These are phyloP conservation scores for Diplodia intermedia DNA, from an alignment of 2,329 filamentous ascomycete genomes.

Conservation along the genomic window DNA sequence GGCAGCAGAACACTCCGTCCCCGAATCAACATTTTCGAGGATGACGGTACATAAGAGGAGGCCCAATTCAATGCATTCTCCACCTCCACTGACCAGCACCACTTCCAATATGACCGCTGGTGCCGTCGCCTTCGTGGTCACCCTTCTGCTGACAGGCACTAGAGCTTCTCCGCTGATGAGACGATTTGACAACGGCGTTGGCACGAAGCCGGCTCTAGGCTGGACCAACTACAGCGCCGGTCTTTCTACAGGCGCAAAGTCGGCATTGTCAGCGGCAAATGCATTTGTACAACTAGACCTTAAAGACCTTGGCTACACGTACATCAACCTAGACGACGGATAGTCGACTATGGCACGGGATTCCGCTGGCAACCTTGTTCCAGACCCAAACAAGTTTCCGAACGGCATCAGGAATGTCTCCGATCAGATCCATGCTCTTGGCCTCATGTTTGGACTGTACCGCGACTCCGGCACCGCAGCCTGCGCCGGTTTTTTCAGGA, in stretches of 20 bases:
- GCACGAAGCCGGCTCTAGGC: conserved; percentile 38
- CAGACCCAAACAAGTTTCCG: conserved; percentile 48
- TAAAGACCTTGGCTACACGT: conserved; percentile 39
- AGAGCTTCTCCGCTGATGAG: conserved; percentile 14
- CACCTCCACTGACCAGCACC: neutral
- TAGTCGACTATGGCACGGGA: conserved; percentile 41
- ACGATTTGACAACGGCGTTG: conserved; percentile 36
- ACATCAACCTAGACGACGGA: conserved; percentile 47
- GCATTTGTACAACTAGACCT: conserved; percentile 33
- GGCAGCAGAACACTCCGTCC: conserved; percentile 14
- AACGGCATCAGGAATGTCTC: conserved; percentile 48
- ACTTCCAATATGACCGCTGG: neutral
- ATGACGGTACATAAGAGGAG: conserved; percentile 1
- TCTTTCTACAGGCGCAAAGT: conserved; percentile 10
- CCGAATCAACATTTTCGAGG: conserved; percentile 1
- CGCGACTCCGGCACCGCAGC: conserved; percentile 42
- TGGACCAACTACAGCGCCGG: conserved; percentile 37
- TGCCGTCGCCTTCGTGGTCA: neutral
- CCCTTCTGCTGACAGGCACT: neutral
- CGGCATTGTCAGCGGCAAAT: conserved; percentile 11
- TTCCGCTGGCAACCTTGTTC: conserved; percentile 40
- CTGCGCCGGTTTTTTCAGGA: conserved; percentile 39
- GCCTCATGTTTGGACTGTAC: conserved; percentile 52
- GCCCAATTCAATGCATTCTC: neutral
- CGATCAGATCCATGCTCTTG: conserved; percentile 46